Evolutionary conservation across 345 rosid species (phyloP).

Genomic region (Eucalyptus sp.): DNA sequence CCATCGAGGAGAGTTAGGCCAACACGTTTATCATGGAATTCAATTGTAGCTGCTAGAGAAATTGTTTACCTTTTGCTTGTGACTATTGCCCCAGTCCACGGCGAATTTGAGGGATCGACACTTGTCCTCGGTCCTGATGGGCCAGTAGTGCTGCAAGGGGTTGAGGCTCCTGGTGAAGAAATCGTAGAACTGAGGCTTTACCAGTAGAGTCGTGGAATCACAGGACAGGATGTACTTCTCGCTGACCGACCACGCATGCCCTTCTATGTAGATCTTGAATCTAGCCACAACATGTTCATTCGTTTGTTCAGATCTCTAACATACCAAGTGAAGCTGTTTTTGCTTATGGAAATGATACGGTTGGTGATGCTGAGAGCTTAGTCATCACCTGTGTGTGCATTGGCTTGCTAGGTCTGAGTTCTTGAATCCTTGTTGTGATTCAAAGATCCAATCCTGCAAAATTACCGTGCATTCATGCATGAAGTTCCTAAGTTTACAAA

Average conservation of each 20-base stretch:
- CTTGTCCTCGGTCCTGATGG: slow-evolving; percentile 33
- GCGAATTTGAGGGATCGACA: slow-evolving; percentile 66
- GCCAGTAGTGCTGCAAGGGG: slow-evolving; percentile 62
- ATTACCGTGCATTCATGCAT: background rate
- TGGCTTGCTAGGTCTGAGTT: slow-evolving; percentile 67
- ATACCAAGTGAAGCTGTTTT: background rate
- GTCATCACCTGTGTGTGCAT: slow-evolving; percentile 49
- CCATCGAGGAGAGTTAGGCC: background rate
- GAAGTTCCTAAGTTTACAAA: background rate
- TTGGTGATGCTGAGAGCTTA: background rate
- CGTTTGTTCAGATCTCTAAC: background rate
- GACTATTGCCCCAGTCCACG: slow-evolving; percentile 62
- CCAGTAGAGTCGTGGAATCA: slow-evolving; percentile 23
- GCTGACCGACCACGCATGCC: slow-evolving; percentile 58
- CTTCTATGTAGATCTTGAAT: slow-evolving; percentile 77
- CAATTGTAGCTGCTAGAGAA: background rate
- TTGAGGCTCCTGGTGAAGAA: slow-evolving; percentile 34
- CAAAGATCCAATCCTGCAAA: slow-evolving; percentile 66
- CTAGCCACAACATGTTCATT: slow-evolving; percentile 3
- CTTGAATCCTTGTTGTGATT: slow-evolving; percentile 54
- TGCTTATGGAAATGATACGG: background rate
- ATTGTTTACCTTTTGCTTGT: slow-evolving; percentile 33
- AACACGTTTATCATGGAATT: background rate
- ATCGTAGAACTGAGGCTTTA: slow-evolving; percentile 29
- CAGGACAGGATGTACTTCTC: slow-evolving; percentile 45